Conservation (phyloP, 345 rosid genomes). For the Eucalyptus cladocalyx region DNA sequence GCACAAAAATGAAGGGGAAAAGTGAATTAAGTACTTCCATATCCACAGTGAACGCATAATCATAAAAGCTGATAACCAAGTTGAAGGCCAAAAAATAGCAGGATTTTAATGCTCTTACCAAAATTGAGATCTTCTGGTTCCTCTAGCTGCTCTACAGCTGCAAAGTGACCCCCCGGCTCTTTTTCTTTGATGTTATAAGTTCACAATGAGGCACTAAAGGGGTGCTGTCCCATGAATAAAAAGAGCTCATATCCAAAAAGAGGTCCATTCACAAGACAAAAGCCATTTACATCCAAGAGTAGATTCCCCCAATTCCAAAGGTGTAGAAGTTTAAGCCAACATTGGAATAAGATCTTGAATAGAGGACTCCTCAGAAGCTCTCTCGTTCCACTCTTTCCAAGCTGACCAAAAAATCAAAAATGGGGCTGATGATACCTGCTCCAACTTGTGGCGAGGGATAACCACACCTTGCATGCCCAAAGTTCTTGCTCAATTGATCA, state of each 20-base stretch:
- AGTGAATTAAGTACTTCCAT: not conserved
- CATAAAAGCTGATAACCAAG: not conserved
- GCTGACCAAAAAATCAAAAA: not conserved
- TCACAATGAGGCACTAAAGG: not conserved
- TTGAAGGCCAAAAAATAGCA: not conserved
- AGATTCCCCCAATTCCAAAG: not conserved
- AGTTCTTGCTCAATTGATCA: not conserved
- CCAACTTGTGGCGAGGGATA: not conserved
- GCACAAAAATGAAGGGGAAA: not conserved
- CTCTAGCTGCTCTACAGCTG: not conserved
- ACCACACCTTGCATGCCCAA: not conserved
- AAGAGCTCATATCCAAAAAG: not conserved
- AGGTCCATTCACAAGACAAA: not conserved
- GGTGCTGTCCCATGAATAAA: not conserved
- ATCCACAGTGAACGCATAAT: not conserved
- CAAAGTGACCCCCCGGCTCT: not conserved
- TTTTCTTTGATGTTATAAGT: not conserved
- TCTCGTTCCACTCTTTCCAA: not conserved
- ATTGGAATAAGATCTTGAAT: not conserved
- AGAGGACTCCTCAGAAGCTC: not conserved
- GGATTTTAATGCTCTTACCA: not conserved
- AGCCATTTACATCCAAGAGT: not conserved
- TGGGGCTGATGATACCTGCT: not conserved
- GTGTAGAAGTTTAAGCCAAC: not conserved
- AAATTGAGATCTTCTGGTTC: not conserved